These are phyloP conservation scores for Nowakowskiella sp. DNA, from an alignment of 192 early-diverging fungal species.

Conservation along the genomic window DNA sequence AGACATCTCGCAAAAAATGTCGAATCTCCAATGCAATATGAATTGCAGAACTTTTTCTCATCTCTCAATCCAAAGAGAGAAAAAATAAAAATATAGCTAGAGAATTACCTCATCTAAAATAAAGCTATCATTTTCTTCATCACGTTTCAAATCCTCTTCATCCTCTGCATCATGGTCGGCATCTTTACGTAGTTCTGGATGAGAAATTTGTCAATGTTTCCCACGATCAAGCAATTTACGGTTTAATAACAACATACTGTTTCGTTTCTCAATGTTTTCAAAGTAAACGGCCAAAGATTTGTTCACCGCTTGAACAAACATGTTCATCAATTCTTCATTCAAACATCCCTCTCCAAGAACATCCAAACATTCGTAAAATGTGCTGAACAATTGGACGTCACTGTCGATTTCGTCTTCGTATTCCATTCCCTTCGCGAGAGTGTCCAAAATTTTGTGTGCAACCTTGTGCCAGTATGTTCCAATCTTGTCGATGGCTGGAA, in stretches of 20 bases:
- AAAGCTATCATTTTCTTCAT: conserved; percentile 72
- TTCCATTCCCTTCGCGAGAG: too few species aligned
- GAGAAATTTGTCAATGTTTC: neutral
- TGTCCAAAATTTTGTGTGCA: conserved; percentile 66
- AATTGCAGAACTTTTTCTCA: too few species aligned
- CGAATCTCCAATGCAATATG: too few species aligned
- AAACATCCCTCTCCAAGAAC: conserved; percentile 58
- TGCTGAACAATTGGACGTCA: conserved; percentile 48
- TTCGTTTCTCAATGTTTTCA: conserved; percentile 29
- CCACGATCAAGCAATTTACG: conserved; percentile 9
- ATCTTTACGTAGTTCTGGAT: conserved; percentile 52
- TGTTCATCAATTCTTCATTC: conserved; percentile 53
- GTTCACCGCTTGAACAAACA: conserved; percentile 60
- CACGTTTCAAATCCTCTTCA: conserved; percentile 78
- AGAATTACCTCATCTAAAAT: conserved; percentile 69
- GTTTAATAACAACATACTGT: conserved; percentile 5
- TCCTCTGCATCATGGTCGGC: conserved; percentile 88
- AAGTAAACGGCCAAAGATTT: conserved; percentile 71
- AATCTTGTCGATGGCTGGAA: conserved; percentile 48
- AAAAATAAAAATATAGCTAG: too few species aligned
- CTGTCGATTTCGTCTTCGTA: conserved; percentile 75
- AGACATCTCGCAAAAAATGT: too few species aligned
- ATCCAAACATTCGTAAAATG: conserved; percentile 54
- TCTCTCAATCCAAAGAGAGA: too few species aligned
- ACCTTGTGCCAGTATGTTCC: conserved; percentile 65